Conservation (phyloP, 345 rosid genomes). For the Citropsis articulata region DNA sequence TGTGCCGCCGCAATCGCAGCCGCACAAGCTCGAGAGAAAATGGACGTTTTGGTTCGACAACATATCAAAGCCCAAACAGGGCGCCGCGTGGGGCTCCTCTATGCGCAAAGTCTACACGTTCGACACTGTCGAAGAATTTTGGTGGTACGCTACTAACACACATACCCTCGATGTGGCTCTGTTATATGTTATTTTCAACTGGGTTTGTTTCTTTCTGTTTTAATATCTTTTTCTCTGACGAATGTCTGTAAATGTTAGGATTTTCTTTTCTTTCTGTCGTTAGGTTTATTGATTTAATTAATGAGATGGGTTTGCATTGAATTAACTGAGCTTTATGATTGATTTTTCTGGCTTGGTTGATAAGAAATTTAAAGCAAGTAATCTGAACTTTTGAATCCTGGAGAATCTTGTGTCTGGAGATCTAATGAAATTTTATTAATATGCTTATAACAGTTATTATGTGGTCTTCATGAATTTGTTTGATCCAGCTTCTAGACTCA, state of each 20-base stretch:
- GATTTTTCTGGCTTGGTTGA: background rate
- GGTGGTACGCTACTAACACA: conserved; percentile 45
- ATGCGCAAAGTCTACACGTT: conserved; percentile 77
- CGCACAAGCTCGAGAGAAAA: conserved; percentile 73
- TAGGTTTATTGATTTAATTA: background rate
- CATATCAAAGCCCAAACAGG: conserved; percentile 73
- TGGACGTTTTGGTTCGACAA: conserved; percentile 95
- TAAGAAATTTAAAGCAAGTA: background rate
- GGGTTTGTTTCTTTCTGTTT: background rate
- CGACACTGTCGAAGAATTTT: conserved; percentile 94
- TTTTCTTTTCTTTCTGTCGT: background rate
- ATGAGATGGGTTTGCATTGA: background rate
- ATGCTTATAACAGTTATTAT: background rate
- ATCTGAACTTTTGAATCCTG: background rate
- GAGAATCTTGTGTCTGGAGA: background rate
- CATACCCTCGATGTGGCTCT: background rate
- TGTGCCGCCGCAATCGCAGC: conserved; percentile 43
- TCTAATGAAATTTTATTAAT: background rate
- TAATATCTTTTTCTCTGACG: background rate
- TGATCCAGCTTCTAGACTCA: background rate
- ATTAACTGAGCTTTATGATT: no score
- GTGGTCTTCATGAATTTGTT: background rate
- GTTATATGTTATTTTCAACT: background rate
- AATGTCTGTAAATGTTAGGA: background rate
- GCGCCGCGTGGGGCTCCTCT: conserved; percentile 83